Evolutionary conservation across 2,329 filamentous ascomycete genomes (phyloP).

Genomic region (Endothia cerciana): DNA sequence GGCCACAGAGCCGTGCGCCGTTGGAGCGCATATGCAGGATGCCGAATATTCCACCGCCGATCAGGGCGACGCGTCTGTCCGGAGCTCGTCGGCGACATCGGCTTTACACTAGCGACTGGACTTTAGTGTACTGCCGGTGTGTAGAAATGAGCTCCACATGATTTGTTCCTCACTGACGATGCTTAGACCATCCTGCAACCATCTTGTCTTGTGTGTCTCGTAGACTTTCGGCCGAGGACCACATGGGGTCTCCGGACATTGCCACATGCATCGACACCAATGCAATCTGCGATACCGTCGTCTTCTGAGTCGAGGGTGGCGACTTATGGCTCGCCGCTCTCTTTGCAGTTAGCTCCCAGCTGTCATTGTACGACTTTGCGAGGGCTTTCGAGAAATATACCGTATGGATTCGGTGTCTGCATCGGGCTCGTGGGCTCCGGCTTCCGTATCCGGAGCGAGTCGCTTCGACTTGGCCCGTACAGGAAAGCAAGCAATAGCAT

Average conservation of each 20-base stretch:
- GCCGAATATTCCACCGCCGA: background rate
- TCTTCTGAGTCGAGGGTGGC: no score
- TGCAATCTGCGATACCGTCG: background rate
- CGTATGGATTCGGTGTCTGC: background rate
- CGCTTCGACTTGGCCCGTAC: background rate
- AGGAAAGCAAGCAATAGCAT: background rate
- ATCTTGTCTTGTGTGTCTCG: background rate
- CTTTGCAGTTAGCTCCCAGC: background rate
- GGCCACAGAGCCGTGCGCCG: background rate
- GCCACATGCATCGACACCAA: background rate
- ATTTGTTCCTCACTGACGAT: background rate
- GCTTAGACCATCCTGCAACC: background rate
- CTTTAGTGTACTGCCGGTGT: background rate
- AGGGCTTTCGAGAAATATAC: background rate
- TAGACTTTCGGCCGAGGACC: background rate
- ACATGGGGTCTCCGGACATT: background rate
- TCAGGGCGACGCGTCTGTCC: background rate
- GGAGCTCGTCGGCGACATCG: conserved; percentile 3
- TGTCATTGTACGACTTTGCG: background rate
- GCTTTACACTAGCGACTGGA: background rate
- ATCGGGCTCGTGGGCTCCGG: background rate
- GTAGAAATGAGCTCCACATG: background rate
- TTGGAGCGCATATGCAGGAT: background rate
- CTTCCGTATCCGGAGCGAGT: background rate
- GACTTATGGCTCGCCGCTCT: background rate